Percentiles rank a stretch among this genome's conserved stretches.
Evolutionary conservation across 306 rosid species (phyloP).

Genomic region (Dryas octopetala): DNA sequence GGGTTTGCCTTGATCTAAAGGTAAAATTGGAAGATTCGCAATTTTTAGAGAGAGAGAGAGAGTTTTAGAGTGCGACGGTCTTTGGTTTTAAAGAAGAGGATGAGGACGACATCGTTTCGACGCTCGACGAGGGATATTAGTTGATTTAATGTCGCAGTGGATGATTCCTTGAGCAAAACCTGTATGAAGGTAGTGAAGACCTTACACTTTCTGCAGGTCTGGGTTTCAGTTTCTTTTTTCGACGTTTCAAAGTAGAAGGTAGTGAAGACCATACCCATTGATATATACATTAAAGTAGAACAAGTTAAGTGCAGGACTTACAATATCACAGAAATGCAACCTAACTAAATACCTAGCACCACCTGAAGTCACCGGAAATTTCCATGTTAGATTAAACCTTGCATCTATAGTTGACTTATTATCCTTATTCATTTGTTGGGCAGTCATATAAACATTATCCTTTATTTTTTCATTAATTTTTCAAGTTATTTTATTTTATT

Average conservation of each 20-base stretch:
- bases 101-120: too few relatives aligned
- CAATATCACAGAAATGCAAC: slow-evolving; percentile 90
- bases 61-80: too few relatives aligned
- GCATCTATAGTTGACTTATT: slow-evolving; percentile 37
- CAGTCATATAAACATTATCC: slow-evolving; percentile 83
- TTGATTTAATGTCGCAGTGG: slow-evolving; percentile 96
- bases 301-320: slow-evolving; percentile 60
- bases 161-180: slow-evolving; percentile 96
- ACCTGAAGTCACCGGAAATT: slow-evolving; percentile 51
- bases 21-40: too few relatives aligned
- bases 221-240: slow-evolving; percentile 59
- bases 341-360: slow-evolving; percentile 58
- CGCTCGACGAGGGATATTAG: slow-evolving; percentile 45
- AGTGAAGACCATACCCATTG: slow-evolving; percentile 66
- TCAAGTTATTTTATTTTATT: too few relatives aligned
- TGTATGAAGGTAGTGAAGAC: slow-evolving; percentile 96
- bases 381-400: slow-evolving; percentile 78
- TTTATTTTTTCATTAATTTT: too few relatives aligned
- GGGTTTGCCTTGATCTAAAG: too few relatives aligned
- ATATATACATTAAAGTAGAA: slow-evolving; percentile 82
- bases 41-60: too few relatives aligned
- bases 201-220: slow-evolving; percentile 64
- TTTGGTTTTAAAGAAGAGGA: too few relatives aligned
- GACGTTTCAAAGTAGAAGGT: slow-evolving; percentile 48
- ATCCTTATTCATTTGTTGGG: slow-evolving; percentile 79